Evolutionary conservation across 371 early-diverging fungal species (phyloP).

Genomic region (Saksenaea oblongispora): DNA sequence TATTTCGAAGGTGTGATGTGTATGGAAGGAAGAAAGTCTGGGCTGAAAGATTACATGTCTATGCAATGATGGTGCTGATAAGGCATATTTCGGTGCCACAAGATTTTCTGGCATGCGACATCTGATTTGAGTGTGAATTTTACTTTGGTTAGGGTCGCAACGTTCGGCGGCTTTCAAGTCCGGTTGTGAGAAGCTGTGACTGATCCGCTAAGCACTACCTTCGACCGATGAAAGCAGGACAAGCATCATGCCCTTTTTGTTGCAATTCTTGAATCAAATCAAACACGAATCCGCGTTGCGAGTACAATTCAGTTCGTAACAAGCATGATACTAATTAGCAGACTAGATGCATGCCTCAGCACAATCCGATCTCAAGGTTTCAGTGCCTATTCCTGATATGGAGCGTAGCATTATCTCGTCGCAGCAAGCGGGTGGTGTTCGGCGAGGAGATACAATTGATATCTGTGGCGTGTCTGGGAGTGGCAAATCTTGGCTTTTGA

Average conservation of each 20-base stretch:
- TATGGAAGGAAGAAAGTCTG: too few relatives aligned
- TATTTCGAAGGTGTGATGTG: too few relatives aligned
- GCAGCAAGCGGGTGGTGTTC: constrained; percentile 1
- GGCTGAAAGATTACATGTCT: too few relatives aligned
- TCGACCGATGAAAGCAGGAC: neutral
- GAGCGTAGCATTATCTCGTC: neutral
- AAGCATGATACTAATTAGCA: neutral
- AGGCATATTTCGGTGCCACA: too few relatives aligned
- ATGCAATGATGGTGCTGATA: too few relatives aligned
- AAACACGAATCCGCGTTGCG: constrained; percentile 20
- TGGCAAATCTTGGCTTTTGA: constrained; percentile 22
- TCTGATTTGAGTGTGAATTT: too few relatives aligned
- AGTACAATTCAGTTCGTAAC: neutral
- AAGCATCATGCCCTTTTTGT: constrained; percentile 14
- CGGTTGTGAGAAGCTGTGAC: too few relatives aligned
- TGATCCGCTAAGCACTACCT: too few relatives aligned
- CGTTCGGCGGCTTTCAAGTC: too few relatives aligned
- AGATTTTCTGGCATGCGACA: too few relatives aligned
- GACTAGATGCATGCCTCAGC: neutral
- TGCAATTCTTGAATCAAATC: constrained; percentile 15
- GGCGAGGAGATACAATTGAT: constrained; percentile 18
- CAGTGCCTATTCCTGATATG: constrained; percentile 6
- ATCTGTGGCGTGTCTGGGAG: constrained; percentile 24
- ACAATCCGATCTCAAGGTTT: neutral
- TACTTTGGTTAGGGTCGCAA: too few relatives aligned